Base-by-base conservation (phyloP, 257 asterid genomes). In the Solanum corneliomulleri region DNA sequence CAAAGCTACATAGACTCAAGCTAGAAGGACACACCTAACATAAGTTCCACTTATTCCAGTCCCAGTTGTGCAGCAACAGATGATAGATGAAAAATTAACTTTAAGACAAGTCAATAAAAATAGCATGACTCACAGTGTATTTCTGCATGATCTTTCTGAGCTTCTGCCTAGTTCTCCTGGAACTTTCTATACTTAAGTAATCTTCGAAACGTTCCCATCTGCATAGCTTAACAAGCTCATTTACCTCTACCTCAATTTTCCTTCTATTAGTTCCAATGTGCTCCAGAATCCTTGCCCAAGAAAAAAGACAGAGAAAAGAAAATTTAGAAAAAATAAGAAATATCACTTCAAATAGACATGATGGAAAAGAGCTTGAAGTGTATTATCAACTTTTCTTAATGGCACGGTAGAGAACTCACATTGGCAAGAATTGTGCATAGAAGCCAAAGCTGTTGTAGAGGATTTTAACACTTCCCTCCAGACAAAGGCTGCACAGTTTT, bases 401-500 rank as follows among this genome's bases (percentile, higher is more conserved):
- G 68, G 68, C 60, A 66, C 76, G 86, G 85, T 39, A 88, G 72
- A 75, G 41, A 58, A 88, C 98, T 87, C 85, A 97, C 99, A 70
- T 91, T 49, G 98, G 98, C 91, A 95, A 89, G 87, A 93, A 91
- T 87, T 97, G 99, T 70, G 93, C 89, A 85, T 93, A 97, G 92
- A 93, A 95, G 83, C 99, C 99, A 90, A 92, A 93, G 70, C 92
- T 90, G 89, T 97, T 96, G 93, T 95, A 97, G 39, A 97, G 92
- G 88, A 97, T 90, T 80, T 93, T 95, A 87, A 89, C 87, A 89
- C 83, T 93, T 91, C 92, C 94, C 88, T 41, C 92, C 90, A 89
- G 94, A 85, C 87, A 89, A 82, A 91, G 92, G 89, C 97, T 94
- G 95, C 93, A 91, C 15, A 85, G 86, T 44, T 31, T 45, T 47